These are phyloP conservation scores for Calonectria hawksworthii DNA, from an alignment of 2,329 filamentous ascomycete species.

Conservation along the genomic window DNA sequence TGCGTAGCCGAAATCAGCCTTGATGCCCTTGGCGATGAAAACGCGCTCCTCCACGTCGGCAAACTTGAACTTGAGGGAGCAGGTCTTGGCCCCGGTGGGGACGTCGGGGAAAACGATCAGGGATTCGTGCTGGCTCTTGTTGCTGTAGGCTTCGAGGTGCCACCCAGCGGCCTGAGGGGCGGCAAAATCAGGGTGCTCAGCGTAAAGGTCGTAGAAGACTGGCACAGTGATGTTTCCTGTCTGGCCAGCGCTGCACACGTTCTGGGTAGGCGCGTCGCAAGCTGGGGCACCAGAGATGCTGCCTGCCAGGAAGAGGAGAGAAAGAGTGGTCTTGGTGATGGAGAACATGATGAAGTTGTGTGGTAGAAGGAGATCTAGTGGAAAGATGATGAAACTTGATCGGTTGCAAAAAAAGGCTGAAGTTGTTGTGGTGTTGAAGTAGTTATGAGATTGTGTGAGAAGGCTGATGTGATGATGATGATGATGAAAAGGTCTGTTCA, in stretches of 20 bases:
- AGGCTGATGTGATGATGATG: neutral
- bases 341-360: neutral
- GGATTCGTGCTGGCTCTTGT: neutral
- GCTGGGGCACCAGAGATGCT: neutral
- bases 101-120: neutral
- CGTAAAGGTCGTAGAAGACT: neutral
- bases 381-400: neutral
- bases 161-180: neutral
- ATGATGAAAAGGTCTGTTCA: neutral
- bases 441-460: neutral
- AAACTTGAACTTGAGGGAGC: neutral
- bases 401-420: no score
- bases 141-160: neutral
- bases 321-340: neutral
- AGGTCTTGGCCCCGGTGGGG: neutral
- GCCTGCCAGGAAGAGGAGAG: neutral
- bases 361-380: neutral
- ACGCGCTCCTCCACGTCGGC: constrained; percentile 1
- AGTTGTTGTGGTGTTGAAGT: neutral
- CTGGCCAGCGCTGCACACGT: neutral
- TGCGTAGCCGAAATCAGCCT: neutral
- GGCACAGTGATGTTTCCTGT: neutral
- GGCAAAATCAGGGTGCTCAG: neutral
- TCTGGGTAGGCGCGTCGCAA: neutral
- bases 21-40: neutral